Evolutionary conservation across 768 basidiomycete species (phyloP).

Genomic region (Tulasnella sp.): DNA sequence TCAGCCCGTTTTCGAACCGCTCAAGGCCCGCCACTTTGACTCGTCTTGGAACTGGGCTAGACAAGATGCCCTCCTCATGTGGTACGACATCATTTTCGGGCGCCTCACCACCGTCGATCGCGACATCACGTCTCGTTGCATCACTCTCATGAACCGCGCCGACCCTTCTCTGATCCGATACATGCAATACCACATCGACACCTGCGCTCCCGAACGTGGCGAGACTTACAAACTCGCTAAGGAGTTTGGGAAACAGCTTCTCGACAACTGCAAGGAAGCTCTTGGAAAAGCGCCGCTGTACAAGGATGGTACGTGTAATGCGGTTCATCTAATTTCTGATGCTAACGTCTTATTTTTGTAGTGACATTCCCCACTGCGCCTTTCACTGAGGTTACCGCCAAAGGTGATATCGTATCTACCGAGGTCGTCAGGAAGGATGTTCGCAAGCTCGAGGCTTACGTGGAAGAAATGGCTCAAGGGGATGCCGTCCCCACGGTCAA

Average conservation of each 20-base stretch:
- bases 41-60: conserved; percentile 99
- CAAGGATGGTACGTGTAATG: conserved; percentile 70
- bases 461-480: conserved; percentile 95
- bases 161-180: conserved; percentile 84
- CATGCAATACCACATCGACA: conserved; percentile 93
- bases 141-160: conserved; percentile 94
- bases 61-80: conserved; percentile 93
- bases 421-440: conserved; percentile 95
- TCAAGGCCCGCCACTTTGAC: conserved; percentile 97
- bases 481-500: conserved; percentile 81
- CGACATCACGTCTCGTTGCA: conserved; percentile 94
- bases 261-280: conserved; percentile 85
- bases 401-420: conserved; percentile 89
- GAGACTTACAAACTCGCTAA: conserved; percentile 93
- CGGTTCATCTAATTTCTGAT: background rate
- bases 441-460: conserved; percentile 95
- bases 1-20: conserved; percentile 83
- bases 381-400: conserved; percentile 81
- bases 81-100: conserved; percentile 96
- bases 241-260: conserved; percentile 90
- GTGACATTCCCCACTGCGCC: conserved; percentile 99
- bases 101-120: conserved; percentile 88
- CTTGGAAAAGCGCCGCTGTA: conserved; percentile 78
- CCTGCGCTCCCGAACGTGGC: conserved; percentile 66
- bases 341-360: conserved; percentile 22